Conservation (phyloP, 192 early-diverging fungal genomes). For the Geranomyces variabilis region DNA sequence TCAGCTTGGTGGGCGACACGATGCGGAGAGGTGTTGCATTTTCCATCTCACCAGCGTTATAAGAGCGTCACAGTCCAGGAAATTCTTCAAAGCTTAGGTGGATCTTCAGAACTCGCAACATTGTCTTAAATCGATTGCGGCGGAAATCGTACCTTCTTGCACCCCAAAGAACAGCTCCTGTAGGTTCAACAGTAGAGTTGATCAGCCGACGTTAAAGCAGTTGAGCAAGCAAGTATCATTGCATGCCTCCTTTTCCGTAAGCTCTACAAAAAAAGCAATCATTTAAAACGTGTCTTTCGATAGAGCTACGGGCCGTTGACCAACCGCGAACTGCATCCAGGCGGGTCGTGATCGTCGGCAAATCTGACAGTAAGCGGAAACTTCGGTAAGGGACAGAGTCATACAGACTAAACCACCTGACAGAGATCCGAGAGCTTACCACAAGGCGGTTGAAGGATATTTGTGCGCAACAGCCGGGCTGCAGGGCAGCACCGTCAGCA, state of each 20-base stretch:
- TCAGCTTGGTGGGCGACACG: neutral
- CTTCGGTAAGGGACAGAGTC: neutral
- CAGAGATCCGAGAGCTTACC: slow-evolving; percentile 25
- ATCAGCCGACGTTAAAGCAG: no score
- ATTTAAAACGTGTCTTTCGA: no score
- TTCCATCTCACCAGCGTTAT: slow-evolving; percentile 10
- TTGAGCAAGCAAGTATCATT: no score
- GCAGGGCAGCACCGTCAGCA: no score
- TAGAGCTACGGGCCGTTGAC: no score
- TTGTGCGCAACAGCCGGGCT: slow-evolving; percentile 70
- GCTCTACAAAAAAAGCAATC: slow-evolving; percentile 33
- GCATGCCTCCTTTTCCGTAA: slow-evolving; percentile 24
- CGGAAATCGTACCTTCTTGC: slow-evolving; percentile 24
- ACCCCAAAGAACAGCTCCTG: slow-evolving; percentile 35
- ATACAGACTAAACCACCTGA: neutral
- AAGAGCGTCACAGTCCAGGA: slow-evolving; percentile 21
- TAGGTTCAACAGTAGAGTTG: no score
- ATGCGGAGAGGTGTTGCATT: neutral
- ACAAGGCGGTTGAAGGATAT: slow-evolving; percentile 74
- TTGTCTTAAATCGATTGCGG: no score
- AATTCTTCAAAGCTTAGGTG: slow-evolving; percentile 23
- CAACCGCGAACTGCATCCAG: slow-evolving; percentile 65
- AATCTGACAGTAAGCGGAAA: slow-evolving; percentile 27
- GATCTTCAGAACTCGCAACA: no score
- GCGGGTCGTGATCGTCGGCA: slow-evolving; percentile 55